phyloP scores from a whole-genome alignment of 2,329 filamentous ascomycete species.

The Coniochaeta sp. region DNA sequence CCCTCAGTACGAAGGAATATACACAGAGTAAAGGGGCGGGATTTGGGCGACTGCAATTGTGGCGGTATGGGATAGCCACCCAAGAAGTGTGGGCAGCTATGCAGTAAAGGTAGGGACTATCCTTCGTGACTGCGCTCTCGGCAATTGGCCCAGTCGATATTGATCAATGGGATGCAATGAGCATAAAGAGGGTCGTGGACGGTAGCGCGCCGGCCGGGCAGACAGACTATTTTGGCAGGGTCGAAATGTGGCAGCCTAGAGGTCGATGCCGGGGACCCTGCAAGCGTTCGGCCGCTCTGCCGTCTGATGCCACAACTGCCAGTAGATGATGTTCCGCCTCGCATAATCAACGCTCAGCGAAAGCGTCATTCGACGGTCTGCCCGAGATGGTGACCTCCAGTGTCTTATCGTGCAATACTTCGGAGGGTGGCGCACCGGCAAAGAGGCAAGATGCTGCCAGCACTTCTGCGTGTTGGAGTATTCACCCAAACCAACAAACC shows the following conservation, averaged over 20 bases:
- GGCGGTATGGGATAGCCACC: not conserved
- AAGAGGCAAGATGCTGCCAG: not conserved
- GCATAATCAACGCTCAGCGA: not conserved
- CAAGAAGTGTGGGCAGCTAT: not conserved
- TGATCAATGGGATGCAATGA: not conserved
- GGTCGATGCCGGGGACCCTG: not conserved
- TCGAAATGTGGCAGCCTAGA: not conserved
- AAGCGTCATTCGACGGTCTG: not conserved
- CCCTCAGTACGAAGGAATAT: not conserved
- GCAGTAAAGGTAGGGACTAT: not conserved
- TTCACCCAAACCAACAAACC: not conserved
- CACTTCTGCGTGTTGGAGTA: not conserved
- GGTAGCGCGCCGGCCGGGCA: not conserved
- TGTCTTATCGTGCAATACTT: not conserved
- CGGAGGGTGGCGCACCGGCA: no score
- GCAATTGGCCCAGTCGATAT: not conserved
- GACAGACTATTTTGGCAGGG: not conserved
- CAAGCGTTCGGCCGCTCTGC: not conserved
- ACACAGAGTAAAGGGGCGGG: not conserved
- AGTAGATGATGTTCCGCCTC: not conserved
- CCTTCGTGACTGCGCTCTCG: not conserved
- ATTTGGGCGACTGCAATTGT: not conserved
- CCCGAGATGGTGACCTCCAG: not conserved
- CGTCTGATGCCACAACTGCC: not conserved
- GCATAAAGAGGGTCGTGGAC: not conserved